These are phyloP conservation scores for Aspergillus amoenus DNA, from an alignment of 2,329 filamentous ascomycete genomes.

Conservation along the genomic window DNA sequence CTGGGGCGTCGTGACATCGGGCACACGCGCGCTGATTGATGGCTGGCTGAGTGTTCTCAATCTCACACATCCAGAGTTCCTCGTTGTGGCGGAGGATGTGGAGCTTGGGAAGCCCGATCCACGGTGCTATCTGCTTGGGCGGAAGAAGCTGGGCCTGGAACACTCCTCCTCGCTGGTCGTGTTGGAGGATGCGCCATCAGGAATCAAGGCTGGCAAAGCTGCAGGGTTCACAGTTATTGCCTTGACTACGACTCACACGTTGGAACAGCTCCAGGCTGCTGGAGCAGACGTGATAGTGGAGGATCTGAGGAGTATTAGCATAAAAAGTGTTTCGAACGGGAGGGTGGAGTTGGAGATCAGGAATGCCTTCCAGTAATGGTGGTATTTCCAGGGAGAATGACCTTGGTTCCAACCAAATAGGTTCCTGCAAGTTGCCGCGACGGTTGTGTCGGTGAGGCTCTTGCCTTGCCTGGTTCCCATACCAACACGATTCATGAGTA, in stretches of 20 bases:
- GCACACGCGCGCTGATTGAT: slow-evolving; percentile 63
- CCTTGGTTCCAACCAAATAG: not conserved
- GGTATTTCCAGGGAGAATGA: not conserved
- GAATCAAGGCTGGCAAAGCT: slow-evolving; percentile 77
- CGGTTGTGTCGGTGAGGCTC: not conserved
- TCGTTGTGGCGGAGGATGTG: slow-evolving; percentile 76
- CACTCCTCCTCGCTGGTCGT: slow-evolving; percentile 64
- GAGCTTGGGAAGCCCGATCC: slow-evolving; percentile 75
- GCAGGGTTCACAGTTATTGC: slow-evolving; percentile 83
- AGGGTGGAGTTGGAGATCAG: slow-evolving; percentile 66
- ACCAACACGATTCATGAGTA: not conserved
- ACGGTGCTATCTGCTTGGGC: slow-evolving; percentile 68
- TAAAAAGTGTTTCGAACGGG: slow-evolving; percentile 59
- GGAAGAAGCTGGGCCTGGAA: slow-evolving; percentile 56
- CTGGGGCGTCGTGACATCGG: slow-evolving; percentile 84
- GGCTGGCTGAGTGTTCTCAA: slow-evolving; percentile 71
- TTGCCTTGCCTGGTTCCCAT: not conserved
- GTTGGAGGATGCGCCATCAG: slow-evolving; percentile 85
- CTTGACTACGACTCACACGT: slow-evolving; percentile 78
- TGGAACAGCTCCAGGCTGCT: slow-evolving; percentile 68
- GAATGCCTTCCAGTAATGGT: slow-evolving; percentile 50
- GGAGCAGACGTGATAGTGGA: slow-evolving; percentile 85
- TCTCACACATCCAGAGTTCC: slow-evolving; percentile 63
- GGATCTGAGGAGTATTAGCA: slow-evolving; percentile 71
- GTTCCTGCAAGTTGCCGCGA: not conserved